Base-by-base conservation (phyloP, 1,284 basidiomycete species). In the Tilletia setariae region DNA sequence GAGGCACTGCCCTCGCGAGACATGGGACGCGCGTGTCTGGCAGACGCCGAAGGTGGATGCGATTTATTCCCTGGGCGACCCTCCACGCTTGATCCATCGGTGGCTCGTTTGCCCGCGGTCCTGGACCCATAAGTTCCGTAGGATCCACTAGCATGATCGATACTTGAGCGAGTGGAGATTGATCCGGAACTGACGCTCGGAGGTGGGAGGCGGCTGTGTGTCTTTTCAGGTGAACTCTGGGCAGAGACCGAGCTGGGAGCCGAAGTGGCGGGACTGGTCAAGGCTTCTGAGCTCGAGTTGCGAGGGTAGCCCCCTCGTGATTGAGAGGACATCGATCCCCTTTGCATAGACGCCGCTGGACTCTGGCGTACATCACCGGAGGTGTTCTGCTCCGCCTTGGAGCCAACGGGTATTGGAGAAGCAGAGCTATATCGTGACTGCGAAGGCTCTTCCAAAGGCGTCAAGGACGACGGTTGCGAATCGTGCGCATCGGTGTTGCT, bases 201-300 rank as follows among this genome's bases (percentile, higher is more conserved):
- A 25, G 56, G 56, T 11, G 56, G 56, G 8, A 61, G 56, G 28
- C 56, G 28, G 9, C 30, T 61, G 56, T 61, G 56, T n/a, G 35
- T 30, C 56, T 61, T 61, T 30, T 61, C 56, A 30, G 56, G 56
- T 11, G 56, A 61, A 16, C 56, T 61, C 35, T 21, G 56, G 6
- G 56, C 56, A 15, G 56, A 61, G 6, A 61, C 28, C 9, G 56
- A 61, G 32, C 56, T 61, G 6, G 56, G 56, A n/a, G 56, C 56
- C 28, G 56, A 61, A 7, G 56, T 61, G 9, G 30, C 28, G 32
- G 56, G 56, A 19, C 56, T 61, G 56, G 28, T 32, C 30, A 61
- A 30, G 35, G 56, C 56, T n/a, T 61, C 56, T 6, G 28, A 32
- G 28, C 56, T 61, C 28, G 28, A 19, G 15, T 61, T 61, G 28